Conservation (phyloP, 495 filamentous ascomycete genomes). For the Rhypophila decipiens region DNA sequence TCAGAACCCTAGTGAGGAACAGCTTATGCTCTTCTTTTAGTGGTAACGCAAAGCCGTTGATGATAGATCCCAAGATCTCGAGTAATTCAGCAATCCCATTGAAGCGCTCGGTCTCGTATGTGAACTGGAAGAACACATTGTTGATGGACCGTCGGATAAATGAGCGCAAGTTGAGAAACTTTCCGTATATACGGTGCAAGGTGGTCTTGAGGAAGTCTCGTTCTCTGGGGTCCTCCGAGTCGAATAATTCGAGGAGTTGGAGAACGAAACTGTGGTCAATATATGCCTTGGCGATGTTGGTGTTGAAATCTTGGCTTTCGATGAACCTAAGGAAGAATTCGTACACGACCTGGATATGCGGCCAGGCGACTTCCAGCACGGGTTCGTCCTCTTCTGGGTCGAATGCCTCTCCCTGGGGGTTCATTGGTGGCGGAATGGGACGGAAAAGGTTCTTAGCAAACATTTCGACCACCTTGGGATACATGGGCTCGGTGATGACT, state of each 20-base stretch:
- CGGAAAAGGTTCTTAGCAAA: slow-evolving; percentile 98
- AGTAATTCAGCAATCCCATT: slow-evolving; percentile 96
- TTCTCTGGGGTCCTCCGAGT: slow-evolving; percentile 96
- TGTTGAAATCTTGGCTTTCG: slow-evolving; percentile 99
- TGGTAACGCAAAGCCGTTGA: slow-evolving; percentile 96
- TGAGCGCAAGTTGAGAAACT: slow-evolving; percentile 95
- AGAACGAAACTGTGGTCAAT: slow-evolving; percentile 98
- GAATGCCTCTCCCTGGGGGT: slow-evolving; percentile 96
- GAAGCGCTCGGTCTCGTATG: slow-evolving; percentile 97
- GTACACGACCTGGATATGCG: slow-evolving; percentile 98
- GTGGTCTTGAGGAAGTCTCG: slow-evolving; percentile 98
- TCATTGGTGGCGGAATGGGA: slow-evolving; percentile 93
- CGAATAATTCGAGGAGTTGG: slow-evolving; percentile 95
- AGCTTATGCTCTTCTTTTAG: slow-evolving; percentile 99
- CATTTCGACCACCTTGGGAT: slow-evolving; percentile 97
- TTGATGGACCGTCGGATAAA: slow-evolving; percentile 98
- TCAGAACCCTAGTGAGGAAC: slow-evolving; percentile 86
- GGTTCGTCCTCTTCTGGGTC: slow-evolving; percentile 98
- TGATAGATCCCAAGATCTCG: slow-evolving; percentile 96
- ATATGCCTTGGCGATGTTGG: slow-evolving; percentile 97
- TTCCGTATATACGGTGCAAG: slow-evolving; percentile 95
- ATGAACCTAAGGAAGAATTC: slow-evolving; percentile 99
- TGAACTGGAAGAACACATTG: slow-evolving; percentile 99
- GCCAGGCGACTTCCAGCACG: slow-evolving; percentile 97
- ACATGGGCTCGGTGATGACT: slow-evolving; percentile 99